Evolutionary conservation across 441 rosid genomes (phyloP).

Genomic region (Sinapis alba): DNA sequence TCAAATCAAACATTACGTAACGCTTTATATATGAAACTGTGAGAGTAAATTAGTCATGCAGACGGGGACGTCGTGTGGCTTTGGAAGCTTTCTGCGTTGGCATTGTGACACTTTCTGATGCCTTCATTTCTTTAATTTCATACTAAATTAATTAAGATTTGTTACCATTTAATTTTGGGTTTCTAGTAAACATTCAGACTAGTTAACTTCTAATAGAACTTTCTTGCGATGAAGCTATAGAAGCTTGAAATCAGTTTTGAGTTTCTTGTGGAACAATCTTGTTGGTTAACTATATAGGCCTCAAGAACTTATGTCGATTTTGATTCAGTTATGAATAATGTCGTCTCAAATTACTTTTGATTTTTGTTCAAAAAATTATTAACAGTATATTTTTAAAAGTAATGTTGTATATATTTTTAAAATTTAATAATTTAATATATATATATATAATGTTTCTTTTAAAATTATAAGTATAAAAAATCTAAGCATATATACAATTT

Average conservation of each 20-base stretch:
- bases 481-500: too few relatives aligned
- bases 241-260: neutral
- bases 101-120: slow-evolving; percentile 41
- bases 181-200: neutral
- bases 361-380: neutral
- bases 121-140: slow-evolving; percentile 7
- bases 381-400: neutral
- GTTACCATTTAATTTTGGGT: neutral
- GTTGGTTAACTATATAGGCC: neutral
- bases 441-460: too few relatives aligned
- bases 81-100: slow-evolving; percentile 31
- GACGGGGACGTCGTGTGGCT: slow-evolving; percentile 35
- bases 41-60: slow-evolving; percentile 24
- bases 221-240: neutral
- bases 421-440: too few relatives aligned
- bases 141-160: neutral
- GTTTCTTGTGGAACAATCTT: neutral
- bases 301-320: neutral
- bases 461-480: too few relatives aligned
- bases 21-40: slow-evolving; percentile 12
- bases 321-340: neutral
- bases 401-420: too few relatives aligned
- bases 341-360: neutral
- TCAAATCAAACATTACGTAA: slow-evolving; percentile 16
- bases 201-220: too few relatives aligned